Conservation (phyloP, 2,329 filamentous ascomycete species). For the Neonectria faginata region DNA sequence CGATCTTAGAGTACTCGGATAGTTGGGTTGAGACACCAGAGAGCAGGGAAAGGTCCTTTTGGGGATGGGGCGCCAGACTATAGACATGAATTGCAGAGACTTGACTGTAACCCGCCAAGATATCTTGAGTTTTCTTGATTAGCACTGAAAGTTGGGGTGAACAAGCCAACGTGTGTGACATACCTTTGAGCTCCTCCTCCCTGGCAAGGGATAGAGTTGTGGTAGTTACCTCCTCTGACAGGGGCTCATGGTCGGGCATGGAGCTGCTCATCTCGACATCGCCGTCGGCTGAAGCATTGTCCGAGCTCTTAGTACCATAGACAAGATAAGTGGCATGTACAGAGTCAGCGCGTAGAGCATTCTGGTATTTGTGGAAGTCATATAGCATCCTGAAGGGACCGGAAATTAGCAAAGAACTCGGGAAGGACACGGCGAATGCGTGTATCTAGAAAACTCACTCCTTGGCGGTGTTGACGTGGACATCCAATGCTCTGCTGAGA, state of each 20-base stretch:
- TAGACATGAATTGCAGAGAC: slow-evolving; percentile 88
- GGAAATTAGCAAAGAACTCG: slow-evolving; percentile 29
- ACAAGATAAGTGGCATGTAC: slow-evolving; percentile 95
- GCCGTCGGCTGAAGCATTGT: slow-evolving; percentile 60
- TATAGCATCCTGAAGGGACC: slow-evolving; percentile 80
- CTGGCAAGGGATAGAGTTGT: slow-evolving; percentile 74
- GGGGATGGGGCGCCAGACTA: slow-evolving; percentile 78
- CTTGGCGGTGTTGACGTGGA: slow-evolving; percentile 90
- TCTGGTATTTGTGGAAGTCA: slow-evolving; percentile 84
- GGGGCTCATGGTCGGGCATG: slow-evolving; percentile 61
- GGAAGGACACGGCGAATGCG: slow-evolving; percentile 12
- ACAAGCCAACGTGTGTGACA: background rate
- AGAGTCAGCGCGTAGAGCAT: slow-evolving; percentile 81
- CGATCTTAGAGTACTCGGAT: slow-evolving; percentile 63
- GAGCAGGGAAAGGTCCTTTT: slow-evolving; percentile 77
- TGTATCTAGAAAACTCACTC: slow-evolving; percentile 66
- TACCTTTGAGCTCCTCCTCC: slow-evolving; percentile 79
- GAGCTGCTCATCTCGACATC: slow-evolving; percentile 79
- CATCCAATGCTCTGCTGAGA: slow-evolving; percentile 82
- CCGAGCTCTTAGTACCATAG: slow-evolving; percentile 71
- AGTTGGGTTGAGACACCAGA: slow-evolving; percentile 76
- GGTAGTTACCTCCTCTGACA: slow-evolving; percentile 63
- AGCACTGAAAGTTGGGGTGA: slow-evolving; percentile 15
- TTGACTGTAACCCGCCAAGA: slow-evolving; percentile 75
- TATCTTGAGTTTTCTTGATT: slow-evolving; percentile 60